A percentile compares a stretch with the other conserved stretches of the same genome.
Conservation (phyloP, 177 flowering plant species). For the Telopea speciosissima region DNA sequence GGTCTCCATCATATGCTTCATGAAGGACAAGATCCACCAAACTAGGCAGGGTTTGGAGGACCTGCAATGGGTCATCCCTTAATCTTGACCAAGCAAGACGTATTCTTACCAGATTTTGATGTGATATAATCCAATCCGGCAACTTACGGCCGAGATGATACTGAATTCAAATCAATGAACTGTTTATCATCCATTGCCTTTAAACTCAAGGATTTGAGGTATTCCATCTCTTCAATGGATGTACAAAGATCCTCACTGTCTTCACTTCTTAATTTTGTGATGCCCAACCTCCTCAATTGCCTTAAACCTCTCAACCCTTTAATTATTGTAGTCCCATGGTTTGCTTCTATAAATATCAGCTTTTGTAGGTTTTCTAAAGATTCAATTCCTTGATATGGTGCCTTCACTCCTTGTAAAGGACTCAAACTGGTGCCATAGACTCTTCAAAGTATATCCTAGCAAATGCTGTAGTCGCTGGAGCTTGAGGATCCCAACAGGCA, state of each 20-base stretch:
- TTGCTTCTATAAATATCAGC: background rate
- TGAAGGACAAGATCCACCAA: background rate
- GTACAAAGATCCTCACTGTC: background rate
- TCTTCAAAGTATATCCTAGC: background rate
- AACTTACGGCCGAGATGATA: background rate
- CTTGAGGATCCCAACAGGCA: conserved; percentile 15
- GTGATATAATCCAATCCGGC: background rate
- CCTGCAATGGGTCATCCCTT: background rate
- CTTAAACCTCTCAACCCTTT: background rate
- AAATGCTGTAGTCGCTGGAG: conserved; percentile 14
- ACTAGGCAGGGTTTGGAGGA: background rate
- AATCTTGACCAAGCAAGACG: background rate
- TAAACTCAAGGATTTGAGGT: background rate
- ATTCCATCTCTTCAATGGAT: background rate
- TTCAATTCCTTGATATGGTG: background rate
- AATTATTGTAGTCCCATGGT: background rate
- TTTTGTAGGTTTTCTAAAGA: background rate
- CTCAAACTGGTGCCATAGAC: background rate
- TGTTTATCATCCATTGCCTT: background rate
- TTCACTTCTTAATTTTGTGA: background rate
- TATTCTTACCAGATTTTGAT: background rate
- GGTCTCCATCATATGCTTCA: background rate
- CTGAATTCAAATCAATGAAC: background rate
- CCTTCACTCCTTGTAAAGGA: background rate
- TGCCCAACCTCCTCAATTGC: background rate